Evolutionary conservation across 306 rosid genomes (phyloP).

Genomic region (Lupinus albus): DNA sequence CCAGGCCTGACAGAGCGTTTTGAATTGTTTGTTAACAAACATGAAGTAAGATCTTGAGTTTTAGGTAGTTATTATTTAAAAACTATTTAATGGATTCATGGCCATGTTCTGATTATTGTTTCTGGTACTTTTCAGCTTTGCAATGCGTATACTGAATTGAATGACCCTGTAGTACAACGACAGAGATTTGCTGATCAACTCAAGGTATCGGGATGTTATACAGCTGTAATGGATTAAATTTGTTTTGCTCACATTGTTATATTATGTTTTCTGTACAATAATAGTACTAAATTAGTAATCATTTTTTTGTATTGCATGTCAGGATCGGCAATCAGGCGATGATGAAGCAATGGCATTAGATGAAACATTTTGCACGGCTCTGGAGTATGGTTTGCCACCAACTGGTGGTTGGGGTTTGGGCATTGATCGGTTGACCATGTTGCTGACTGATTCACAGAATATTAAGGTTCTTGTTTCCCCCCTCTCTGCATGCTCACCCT

Average conservation of each 20-base stretch:
- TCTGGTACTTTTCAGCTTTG: conserved; percentile 60
- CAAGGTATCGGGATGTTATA: conserved; percentile 57
- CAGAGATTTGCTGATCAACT: conserved; percentile 90
- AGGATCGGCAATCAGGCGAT: conserved; percentile 96
- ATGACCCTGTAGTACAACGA: conserved; percentile 91
- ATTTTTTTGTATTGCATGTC: conserved; percentile 28
- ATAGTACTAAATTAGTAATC: neutral
- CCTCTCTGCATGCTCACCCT: neutral
- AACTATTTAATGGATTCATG: neutral
- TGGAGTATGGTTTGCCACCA: conserved; percentile 97
- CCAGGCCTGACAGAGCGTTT: conserved; percentile 91
- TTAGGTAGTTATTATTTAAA: neutral
- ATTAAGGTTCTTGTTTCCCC: conserved; percentile 61
- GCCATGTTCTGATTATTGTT: conserved; percentile 18
- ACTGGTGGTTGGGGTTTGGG: conserved; percentile 99
- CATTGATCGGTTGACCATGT: conserved; percentile 81
- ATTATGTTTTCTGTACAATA: neutral
- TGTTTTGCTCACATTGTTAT: neutral
- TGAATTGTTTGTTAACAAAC: conserved; percentile 83
- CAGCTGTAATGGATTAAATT: neutral
- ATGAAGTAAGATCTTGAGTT: conserved; percentile 57
- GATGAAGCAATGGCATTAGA: conserved; percentile 96
- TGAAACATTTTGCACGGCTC: conserved; percentile 83
- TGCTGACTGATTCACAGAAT: conserved; percentile 83
- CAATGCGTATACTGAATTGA: conserved; percentile 93